Evolutionary conservation across 179 eudicot genomes (phyloP).

Genomic region (Vitellaria paradoxa): DNA sequence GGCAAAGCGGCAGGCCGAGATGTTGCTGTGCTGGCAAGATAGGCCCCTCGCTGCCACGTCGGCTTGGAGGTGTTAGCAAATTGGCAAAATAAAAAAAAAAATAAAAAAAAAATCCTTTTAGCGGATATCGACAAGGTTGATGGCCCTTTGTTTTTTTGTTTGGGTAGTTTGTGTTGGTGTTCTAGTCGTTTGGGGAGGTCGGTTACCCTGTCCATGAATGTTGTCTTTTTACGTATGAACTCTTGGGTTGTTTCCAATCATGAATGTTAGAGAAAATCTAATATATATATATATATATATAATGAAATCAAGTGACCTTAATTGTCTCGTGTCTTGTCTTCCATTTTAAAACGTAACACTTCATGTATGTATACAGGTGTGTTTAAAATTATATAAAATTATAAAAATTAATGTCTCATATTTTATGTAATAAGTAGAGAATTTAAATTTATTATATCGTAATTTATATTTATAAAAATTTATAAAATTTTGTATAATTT

Average conservation of each 20-base stretch:
- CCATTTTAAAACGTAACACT: neutral
- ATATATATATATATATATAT: too few relatives aligned
- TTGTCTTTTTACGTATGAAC: neutral
- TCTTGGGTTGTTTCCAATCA: neutral
- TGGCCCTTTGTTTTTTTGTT: neutral
- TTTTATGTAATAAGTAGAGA: too few relatives aligned
- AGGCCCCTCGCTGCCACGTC: conserved; percentile 78
- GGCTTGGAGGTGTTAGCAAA: conserved; percentile 70
- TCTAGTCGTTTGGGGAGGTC: neutral
- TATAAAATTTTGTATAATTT: too few relatives aligned
- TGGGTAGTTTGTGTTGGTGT: neutral
- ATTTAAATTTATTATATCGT: too few relatives aligned
- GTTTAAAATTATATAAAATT: too few relatives aligned
- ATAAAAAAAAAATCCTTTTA: neutral
- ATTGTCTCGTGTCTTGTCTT: neutral
- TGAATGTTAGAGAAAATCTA: too few relatives aligned
- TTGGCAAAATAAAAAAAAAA: neutral
- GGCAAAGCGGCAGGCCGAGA: conserved; percentile 85
- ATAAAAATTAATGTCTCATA: too few relatives aligned
- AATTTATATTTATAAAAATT: too few relatives aligned
- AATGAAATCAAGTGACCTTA: neutral
- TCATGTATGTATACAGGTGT: too few relatives aligned
- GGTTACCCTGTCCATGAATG: neutral
- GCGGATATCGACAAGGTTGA: neutral
- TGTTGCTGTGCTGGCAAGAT: conserved; percentile 94